Conservation (phyloP, 306 rosid genomes). For the Rosa rugosa region DNA sequence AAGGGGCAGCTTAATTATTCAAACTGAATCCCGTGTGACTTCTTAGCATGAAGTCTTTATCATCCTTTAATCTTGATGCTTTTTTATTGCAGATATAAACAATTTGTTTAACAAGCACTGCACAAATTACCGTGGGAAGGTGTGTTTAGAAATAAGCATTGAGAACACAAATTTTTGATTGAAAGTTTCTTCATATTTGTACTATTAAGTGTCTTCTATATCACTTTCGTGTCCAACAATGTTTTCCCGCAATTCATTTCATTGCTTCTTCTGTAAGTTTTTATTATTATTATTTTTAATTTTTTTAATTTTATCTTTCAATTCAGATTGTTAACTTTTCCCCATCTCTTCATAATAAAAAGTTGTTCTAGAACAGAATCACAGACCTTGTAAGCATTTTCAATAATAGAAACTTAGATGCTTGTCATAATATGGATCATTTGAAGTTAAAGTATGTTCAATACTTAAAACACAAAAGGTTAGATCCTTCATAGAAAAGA, state of each 20-base stretch:
- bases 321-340: not conserved
- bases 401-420: not conserved
- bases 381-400: not conserved
- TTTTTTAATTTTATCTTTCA: not conserved
- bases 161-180: not conserved
- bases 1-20: not conserved
- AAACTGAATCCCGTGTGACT: not conserved
- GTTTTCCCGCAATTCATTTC: not conserved
- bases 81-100: slow-evolving; percentile 67
- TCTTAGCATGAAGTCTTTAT: not conserved
- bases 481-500: not conserved
- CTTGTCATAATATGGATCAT: not conserved
- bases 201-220: not conserved
- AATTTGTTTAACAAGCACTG: slow-evolving; percentile 77
- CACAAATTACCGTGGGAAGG: slow-evolving; percentile 83
- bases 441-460: not conserved
- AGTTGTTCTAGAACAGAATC: not conserved
- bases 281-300: not conserved
- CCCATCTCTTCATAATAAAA: not conserved
- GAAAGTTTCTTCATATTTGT: not conserved
- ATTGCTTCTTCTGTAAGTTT: not conserved
- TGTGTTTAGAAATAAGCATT: slow-evolving; percentile 27
- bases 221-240: not conserved
- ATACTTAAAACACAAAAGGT: not conserved
- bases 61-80: slow-evolving; percentile 15